A percentile compares a stretch with the other conserved stretches of the same genome.
These are phyloP conservation scores for Oryza meyeriana DNA, from an alignment of 176 grass and related monocot genomes.

Conservation along the genomic window DNA sequence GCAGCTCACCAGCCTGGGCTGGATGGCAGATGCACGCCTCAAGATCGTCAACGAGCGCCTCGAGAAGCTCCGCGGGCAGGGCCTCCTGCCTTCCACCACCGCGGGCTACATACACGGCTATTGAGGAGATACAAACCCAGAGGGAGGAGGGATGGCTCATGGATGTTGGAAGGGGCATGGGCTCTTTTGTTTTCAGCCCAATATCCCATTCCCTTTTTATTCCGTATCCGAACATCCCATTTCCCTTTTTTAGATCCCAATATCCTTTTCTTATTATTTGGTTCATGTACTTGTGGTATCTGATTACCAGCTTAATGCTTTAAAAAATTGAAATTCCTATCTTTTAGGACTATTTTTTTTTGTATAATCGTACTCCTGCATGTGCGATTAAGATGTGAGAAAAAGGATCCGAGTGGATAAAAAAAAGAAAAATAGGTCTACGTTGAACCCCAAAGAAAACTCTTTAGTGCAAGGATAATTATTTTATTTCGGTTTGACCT, in stretches of 20 bases:
- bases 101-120: rapidly evolving
- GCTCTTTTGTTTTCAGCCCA: neutral
- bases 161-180: neutral
- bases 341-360: neutral
- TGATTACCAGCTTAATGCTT: neutral
- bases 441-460: neutral
- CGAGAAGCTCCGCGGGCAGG: neutral
- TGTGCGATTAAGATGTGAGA: neutral
- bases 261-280: neutral
- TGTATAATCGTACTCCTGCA: neutral
- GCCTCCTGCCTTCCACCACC: neutral
- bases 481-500: neutral
- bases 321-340: neutral
- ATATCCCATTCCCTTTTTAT: neutral
- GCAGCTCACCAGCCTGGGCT: neutral
- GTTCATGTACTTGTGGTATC: no score
- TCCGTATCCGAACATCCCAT: neutral
- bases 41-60: neutral
- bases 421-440: neutral
- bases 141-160: neutral
- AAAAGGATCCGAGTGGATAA: neutral
- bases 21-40: neutral
- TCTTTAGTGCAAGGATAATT: neutral
- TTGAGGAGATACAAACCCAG: neutral
- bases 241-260: neutral